Evolutionary conservation across 2,329 filamentous ascomycete species (phyloP).

Genomic region (Colletotrichum tabaci): DNA sequence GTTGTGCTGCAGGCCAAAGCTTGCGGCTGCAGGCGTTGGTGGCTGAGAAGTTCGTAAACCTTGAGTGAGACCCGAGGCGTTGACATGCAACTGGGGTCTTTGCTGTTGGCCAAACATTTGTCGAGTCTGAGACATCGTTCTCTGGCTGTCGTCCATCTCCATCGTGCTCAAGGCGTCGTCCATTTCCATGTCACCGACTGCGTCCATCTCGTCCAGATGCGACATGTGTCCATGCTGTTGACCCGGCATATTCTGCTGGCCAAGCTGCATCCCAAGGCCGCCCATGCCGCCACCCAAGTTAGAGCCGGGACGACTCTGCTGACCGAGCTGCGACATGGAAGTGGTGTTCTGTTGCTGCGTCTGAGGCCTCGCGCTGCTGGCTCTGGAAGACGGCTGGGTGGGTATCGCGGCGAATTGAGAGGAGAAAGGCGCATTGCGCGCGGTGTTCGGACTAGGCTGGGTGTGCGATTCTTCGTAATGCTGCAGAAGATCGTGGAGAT

Average conservation of each 20-base stretch:
- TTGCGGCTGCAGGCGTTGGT: conserved; percentile 83
- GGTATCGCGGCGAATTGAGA: conserved; percentile 53
- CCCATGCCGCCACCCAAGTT: conserved; percentile 40
- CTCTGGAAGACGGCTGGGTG: conserved; percentile 37
- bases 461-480: conserved; percentile 98
- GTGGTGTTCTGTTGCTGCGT: conserved; percentile 39
- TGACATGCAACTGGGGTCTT: conserved; percentile 84
- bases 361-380: conserved; percentile 39
- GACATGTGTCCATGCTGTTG: conserved; percentile 60
- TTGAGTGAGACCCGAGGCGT: conserved; percentile 81
- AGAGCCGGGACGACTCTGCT: conserved; percentile 31
- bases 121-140: conserved; percentile 78
- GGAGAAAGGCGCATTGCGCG: conserved; percentile 57
- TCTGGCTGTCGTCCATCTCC: conserved; percentile 74
- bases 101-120: conserved; percentile 77
- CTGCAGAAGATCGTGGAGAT: conserved; percentile 93
- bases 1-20: conserved; percentile 89
- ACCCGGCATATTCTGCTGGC: conserved; percentile 50
- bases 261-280: conserved; percentile 46
- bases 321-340: conserved; percentile 39
- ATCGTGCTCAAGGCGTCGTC: conserved; percentile 82
- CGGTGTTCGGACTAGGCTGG: conserved; percentile 68
- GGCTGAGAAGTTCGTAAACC: conserved; percentile 89
- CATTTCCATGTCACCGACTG: conserved; percentile 96
- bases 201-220: conserved; percentile 80